Evolutionary conservation across 768 basidiomycete genomes (phyloP).

Genomic region (Lactarius tabidus): DNA sequence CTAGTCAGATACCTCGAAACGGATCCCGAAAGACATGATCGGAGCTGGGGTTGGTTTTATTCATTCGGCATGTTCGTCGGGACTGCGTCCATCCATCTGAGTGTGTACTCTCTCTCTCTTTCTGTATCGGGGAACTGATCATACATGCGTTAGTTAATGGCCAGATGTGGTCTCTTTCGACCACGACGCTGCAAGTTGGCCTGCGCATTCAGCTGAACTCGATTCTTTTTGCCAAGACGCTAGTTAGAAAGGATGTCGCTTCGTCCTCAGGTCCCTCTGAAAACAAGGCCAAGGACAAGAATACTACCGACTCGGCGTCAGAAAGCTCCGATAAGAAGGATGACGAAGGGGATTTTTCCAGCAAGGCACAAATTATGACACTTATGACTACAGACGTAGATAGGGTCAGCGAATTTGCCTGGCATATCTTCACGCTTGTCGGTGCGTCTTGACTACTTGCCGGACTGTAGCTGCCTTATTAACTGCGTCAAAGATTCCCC

Average conservation of each 20-base stretch:
- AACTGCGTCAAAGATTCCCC: conserved; percentile 57
- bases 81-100: conserved; percentile 40
- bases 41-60: conserved; percentile 74
- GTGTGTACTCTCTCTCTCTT: conserved; percentile 34
- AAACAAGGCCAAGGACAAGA: conserved; percentile 28
- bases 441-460: conserved; percentile 39
- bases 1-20: conserved; percentile 64
- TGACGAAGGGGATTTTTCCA: conserved; percentile 47
- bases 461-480: not conserved
- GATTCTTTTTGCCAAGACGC: conserved; percentile 80
- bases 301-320: conserved; percentile 12
- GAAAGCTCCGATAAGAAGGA: conserved; percentile 50
- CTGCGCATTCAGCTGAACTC: conserved; percentile 76
- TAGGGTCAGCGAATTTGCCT: conserved; percentile 79
- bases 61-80: conserved; percentile 47
- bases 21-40: conserved; percentile 51
- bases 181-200: conserved; percentile 64
- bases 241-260: conserved; percentile 80
- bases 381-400: conserved; percentile 95
- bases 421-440: conserved; percentile 71
- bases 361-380: conserved; percentile 83
- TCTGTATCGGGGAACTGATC: conserved; percentile 12
- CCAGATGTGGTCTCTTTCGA: conserved; percentile 68
- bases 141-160: conserved; percentile 46
- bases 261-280: conserved; percentile 44